Conservation (phyloP, 2,329 filamentous ascomycete genomes). For the Verticillium klebahnii region DNA sequence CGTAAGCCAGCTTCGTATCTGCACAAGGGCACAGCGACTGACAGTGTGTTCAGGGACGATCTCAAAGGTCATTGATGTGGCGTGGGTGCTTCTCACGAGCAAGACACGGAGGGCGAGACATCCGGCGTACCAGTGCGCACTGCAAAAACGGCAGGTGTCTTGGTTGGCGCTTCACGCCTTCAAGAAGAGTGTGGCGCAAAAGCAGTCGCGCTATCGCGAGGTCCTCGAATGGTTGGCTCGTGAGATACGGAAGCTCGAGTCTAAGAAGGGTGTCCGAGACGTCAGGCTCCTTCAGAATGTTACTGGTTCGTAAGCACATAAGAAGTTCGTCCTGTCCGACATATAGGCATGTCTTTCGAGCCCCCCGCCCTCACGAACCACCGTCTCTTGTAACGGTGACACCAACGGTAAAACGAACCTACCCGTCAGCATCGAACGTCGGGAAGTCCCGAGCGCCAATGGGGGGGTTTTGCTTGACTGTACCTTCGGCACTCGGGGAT, state of each 20-base stretch:
- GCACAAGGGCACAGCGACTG: not conserved
- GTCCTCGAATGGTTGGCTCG: conserved; percentile 7
- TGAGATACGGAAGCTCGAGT: conserved; percentile 5
- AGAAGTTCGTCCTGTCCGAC: too few species aligned
- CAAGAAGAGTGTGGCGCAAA: conserved; percentile 2
- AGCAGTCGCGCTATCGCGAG: conserved; percentile 7
- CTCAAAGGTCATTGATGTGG: conserved; percentile 59
- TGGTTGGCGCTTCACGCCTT: conserved; percentile 39
- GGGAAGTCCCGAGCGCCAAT: too few species aligned
- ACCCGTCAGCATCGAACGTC: too few species aligned
- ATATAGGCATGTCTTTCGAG: too few species aligned
- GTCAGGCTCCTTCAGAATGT: not conserved
- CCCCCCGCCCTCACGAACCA: too few species aligned
- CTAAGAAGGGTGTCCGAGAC: conserved; percentile 3
- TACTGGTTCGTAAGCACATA: too few species aligned
- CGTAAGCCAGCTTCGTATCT: conserved; percentile 37
- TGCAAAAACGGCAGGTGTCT: conserved; percentile 55
- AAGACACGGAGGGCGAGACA: conserved; percentile 38
- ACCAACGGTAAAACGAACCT: too few species aligned
- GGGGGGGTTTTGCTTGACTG: not conserved
- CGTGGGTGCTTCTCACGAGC: conserved; percentile 59
- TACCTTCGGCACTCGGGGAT: too few species aligned
- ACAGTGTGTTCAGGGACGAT: conserved; percentile 54
- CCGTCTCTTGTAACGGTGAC: too few species aligned
- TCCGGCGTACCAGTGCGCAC: conserved; percentile 51